Percentiles rank a stretch among this genome's conserved stretches.
phyloP scores from a whole-genome alignment of 495 filamentous ascomycete genomes.

The Lasiosphaeriaceae sp. region DNA sequence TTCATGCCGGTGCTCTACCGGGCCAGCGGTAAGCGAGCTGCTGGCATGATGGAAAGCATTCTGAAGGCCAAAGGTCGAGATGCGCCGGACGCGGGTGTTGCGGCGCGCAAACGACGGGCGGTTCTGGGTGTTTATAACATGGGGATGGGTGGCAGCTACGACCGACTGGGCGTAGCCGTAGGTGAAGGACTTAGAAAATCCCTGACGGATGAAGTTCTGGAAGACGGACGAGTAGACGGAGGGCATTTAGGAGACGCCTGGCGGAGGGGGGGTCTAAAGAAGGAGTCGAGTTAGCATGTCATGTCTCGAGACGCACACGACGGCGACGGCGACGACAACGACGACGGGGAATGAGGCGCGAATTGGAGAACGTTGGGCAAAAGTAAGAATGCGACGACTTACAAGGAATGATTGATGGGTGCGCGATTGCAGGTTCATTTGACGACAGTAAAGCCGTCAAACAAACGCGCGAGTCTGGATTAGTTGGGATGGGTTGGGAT shows the following conservation, averaged over 20 bases:
- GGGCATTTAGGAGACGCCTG: slow-evolving; percentile 57
- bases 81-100: slow-evolving; percentile 52
- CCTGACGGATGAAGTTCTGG: slow-evolving; percentile 92
- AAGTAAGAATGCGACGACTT: slow-evolving; percentile 19
- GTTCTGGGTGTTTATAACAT: slow-evolving; percentile 71
- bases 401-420: slow-evolving; percentile 41
- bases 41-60: slow-evolving; percentile 62
- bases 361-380: background rate
- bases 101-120: slow-evolving; percentile 52
- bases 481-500: slow-evolving; percentile 20
- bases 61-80: slow-evolving; percentile 61
- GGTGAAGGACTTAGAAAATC: slow-evolving; percentile 91
- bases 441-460: slow-evolving; percentile 60
- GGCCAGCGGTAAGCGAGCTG: slow-evolving; percentile 25
- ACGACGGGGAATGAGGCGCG: background rate
- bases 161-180: slow-evolving; percentile 97
- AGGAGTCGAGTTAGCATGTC: background rate
- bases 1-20: slow-evolving; percentile 41
- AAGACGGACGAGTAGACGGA: slow-evolving; percentile 54
- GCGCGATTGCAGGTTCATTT: slow-evolving; percentile 65
- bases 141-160: slow-evolving; percentile 84
- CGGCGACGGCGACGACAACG: too few relatives aligned
- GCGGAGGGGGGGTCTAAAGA: slow-evolving; percentile 34
- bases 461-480: slow-evolving; percentile 53
- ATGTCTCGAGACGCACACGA: background rate